Conservation (phyloP, 31 red algal genomes). For the Odonthalia washingtoniensis region DNA sequence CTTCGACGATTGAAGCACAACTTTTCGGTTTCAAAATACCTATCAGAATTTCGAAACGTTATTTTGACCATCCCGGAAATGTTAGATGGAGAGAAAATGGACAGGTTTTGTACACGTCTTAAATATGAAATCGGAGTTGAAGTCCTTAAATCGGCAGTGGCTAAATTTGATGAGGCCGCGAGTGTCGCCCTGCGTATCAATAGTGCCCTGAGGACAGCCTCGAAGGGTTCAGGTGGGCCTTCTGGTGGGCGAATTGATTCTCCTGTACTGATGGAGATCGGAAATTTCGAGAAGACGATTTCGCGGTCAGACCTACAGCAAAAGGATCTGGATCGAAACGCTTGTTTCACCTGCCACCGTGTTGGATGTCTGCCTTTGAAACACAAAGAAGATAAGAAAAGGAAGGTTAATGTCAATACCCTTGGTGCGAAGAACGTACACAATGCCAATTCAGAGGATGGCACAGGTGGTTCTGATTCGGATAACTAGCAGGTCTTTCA, state of each 20-base stretch:
- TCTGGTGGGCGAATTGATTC: background rate
- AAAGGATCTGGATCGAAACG: conserved; percentile 11
- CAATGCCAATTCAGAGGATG: no score
- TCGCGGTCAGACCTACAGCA: background rate
- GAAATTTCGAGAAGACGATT: background rate
- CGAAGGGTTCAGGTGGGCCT: background rate
- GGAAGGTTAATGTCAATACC: background rate
- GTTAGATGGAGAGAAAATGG: background rate
- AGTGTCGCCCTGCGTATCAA: background rate
- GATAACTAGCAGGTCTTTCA: conserved; percentile 26
- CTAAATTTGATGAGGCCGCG: conserved; percentile 7
- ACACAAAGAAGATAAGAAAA: background rate
- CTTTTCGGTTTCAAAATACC: background rate
- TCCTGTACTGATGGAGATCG: background rate
- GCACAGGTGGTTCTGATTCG: background rate
- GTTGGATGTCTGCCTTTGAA: conserved; percentile 2
- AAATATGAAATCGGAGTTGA: background rate
- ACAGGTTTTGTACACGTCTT: background rate
- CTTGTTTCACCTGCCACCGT: conserved; percentile 22
- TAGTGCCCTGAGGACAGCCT: background rate
- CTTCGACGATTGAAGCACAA: background rate
- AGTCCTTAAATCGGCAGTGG: background rate
- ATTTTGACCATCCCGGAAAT: conserved; percentile 1
- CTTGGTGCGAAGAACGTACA: no score
- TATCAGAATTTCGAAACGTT: background rate